A percentile compares a stretch with the other conserved stretches of the same genome.
These are phyloP conservation scores for Barnettozyma populi DNA, from an alignment of 805 yeast genomes.

Conservation along the genomic window DNA sequence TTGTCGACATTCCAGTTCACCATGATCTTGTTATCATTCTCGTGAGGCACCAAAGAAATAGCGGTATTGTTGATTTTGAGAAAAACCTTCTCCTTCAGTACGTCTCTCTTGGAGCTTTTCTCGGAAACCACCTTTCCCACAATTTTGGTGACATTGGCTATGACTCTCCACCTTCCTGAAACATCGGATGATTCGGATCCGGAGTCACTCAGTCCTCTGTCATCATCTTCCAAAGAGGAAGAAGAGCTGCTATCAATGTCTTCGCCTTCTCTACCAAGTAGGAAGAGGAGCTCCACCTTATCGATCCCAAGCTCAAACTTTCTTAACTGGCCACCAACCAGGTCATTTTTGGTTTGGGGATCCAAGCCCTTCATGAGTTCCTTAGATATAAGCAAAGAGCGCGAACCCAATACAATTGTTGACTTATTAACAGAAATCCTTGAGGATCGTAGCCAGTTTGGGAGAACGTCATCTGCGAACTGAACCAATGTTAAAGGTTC, in stretches of 20 bases:
- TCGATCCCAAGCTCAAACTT: conserved; percentile 27
- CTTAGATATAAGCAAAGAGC: conserved; percentile 39
- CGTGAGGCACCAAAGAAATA: conserved; percentile 20
- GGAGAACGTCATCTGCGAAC: conserved; percentile 20
- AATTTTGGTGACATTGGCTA: conserved; percentile 11
- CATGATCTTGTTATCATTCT: conserved; percentile 19
- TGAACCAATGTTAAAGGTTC: conserved; percentile 6
- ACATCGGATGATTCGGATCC: conserved; percentile 14
- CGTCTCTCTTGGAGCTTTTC: conserved; percentile 24
- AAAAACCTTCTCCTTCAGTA: conserved; percentile 27
- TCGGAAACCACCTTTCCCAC: conserved; percentile 29
- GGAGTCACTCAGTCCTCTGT: conserved; percentile 21
- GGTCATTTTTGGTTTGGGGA: conserved; percentile 33
- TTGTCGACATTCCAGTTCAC: conserved; percentile 25
- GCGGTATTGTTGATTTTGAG: conserved; percentile 26
- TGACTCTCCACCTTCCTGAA: conserved; percentile 12
- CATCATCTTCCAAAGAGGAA: conserved; percentile 31
- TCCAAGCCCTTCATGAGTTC: conserved; percentile 29
- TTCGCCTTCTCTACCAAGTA: conserved; percentile 1
- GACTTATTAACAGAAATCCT: conserved; percentile 15
- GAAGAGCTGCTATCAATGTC: conserved; percentile 17
- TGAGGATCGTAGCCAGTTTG: conserved; percentile 15
- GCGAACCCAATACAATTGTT: conserved; percentile 31
- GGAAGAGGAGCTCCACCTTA: conserved; percentile 7
- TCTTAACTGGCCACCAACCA: conserved; percentile 35